phyloP scores from a whole-genome alignment of 176 grass and related monocot species.

The Tillandsia leiboldiana region DNA sequence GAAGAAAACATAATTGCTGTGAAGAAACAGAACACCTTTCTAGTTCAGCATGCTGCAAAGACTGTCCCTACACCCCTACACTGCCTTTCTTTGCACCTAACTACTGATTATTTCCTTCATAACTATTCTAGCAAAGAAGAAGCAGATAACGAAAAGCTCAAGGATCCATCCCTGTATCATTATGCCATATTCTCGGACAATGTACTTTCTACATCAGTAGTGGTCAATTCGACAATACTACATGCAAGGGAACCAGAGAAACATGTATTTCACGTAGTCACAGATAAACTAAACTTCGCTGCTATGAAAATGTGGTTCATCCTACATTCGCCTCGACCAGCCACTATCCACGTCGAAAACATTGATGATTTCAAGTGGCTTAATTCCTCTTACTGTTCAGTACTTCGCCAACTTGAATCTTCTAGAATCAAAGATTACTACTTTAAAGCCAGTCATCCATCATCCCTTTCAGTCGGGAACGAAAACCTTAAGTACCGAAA shows the following conservation, averaged over 20 bases:
- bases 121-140: conserved; percentile 30
- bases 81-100: conserved; percentile 82
- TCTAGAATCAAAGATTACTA: conserved; percentile 87
- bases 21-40: conserved; percentile 87
- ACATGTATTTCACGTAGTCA: conserved; percentile 93
- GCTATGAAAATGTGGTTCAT: conserved; percentile 98
- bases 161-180: conserved; percentile 74
- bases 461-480: conserved; percentile 73
- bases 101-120: conserved; percentile 59
- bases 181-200: conserved; percentile 98
- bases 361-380: conserved; percentile 97
- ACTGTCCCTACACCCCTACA: conserved; percentile 78
- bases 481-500: conserved; percentile 95
- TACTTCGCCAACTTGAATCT: conserved; percentile 92
- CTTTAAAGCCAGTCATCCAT: conserved; percentile 87
- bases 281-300: conserved; percentile 84
- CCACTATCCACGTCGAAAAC: conserved; percentile 67
- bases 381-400: conserved; percentile 88
- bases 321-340: conserved; percentile 39
- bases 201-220: conserved; percentile 79
- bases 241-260: conserved; percentile 78
- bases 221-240: conserved; percentile 69
- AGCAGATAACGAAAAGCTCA: conserved; percentile 56
- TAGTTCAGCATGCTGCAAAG: conserved; percentile 97
- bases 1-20: conserved; percentile 63